Evolutionary conservation across 805 yeast genomes (phyloP).

Genomic region (Zygoascus ofunaensis): DNA sequence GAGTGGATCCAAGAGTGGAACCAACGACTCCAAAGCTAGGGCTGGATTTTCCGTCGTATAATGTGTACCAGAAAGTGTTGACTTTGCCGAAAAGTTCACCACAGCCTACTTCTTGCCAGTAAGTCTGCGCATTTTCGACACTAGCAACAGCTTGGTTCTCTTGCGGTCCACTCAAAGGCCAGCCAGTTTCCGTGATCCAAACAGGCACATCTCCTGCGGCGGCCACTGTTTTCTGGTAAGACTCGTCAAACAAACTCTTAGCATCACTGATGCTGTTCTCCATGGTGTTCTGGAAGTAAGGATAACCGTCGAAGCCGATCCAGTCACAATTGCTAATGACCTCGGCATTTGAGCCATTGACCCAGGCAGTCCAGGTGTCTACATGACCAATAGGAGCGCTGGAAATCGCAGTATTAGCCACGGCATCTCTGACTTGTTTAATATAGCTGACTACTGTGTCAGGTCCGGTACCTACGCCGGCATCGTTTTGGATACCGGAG

Average conservation of each 20-base stretch:
- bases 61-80: constrained; percentile 19
- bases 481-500: constrained; percentile 50
- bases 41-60: constrained; percentile 15
- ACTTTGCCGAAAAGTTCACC: constrained; percentile 25
- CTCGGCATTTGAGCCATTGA: constrained; percentile 57
- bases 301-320: constrained; percentile 79
- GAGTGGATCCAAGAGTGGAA: constrained; percentile 7
- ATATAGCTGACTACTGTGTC: constrained; percentile 45
- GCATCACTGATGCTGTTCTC: constrained; percentile 77
- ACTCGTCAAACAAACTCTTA: constrained; percentile 79
- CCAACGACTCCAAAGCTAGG: constrained; percentile 18
- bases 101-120: constrained; percentile 75
- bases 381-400: constrained; percentile 71
- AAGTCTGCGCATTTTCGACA: constrained; percentile 54
- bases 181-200: constrained; percentile 92
- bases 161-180: constrained; percentile 75
- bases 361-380: constrained; percentile 82
- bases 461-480: constrained; percentile 56
- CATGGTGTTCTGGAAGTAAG: constrained; percentile 85
- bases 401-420: constrained; percentile 56
- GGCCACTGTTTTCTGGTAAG: constrained; percentile 54
- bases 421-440: constrained; percentile 51
- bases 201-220: constrained; percentile 70
- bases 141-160: constrained; percentile 55
- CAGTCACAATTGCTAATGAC: constrained; percentile 67